Percentiles rank a stretch among this genome's conserved stretches.
phyloP scores from a whole-genome alignment of 1,284 basidiomycete species.

The Irpex sp. region DNA sequence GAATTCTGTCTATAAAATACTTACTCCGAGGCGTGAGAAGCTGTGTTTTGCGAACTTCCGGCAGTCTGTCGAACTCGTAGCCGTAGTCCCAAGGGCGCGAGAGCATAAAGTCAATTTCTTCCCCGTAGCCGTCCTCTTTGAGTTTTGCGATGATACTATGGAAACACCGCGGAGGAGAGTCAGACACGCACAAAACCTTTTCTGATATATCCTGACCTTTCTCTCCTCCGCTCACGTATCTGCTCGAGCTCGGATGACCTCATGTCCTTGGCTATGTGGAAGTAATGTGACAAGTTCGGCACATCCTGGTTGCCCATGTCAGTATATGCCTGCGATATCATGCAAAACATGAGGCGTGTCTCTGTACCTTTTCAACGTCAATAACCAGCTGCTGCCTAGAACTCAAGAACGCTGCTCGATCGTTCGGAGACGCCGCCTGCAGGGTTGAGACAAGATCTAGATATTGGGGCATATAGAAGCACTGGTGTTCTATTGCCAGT shows the following conservation, averaged over 20 bases:
- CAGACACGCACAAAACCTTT: background rate
- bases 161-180: background rate
- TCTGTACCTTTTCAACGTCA: background rate
- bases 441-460: background rate
- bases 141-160: slow-evolving; percentile 1
- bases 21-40: background rate
- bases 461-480: background rate
- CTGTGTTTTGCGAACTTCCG: background rate
- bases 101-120: background rate
- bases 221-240: background rate
- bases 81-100: background rate
- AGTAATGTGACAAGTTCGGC: background rate
- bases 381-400: background rate
- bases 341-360: background rate
- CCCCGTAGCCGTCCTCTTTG: background rate
- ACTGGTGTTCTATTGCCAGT: background rate
- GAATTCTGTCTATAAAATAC: background rate
- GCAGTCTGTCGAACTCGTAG: background rate
- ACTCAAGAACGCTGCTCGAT: background rate
- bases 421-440: background rate
- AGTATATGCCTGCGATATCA: background rate
- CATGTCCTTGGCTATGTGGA: background rate
- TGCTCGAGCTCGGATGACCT: background rate
- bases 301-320: background rate
- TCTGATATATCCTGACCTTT: background rate